These are phyloP conservation scores for Aleurites moluccanus DNA, from an alignment of 441 rosid genomes.

Conservation along the genomic window DNA sequence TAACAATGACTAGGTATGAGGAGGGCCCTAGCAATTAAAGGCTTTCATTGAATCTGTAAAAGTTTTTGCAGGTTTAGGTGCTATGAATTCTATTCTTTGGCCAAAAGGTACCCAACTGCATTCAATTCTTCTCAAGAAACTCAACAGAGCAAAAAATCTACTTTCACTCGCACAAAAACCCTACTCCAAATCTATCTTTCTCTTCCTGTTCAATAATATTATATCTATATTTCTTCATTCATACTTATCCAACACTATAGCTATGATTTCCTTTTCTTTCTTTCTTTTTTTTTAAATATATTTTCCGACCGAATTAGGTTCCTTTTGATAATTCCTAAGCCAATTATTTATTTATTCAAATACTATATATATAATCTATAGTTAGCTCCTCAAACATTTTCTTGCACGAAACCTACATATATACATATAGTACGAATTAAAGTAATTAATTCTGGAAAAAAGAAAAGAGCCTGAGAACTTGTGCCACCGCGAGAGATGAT, in stretches of 20 bases:
- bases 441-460: not conserved
- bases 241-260: conserved; percentile 4
- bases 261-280: not conserved
- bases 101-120: conserved; percentile 36
- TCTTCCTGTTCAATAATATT: not conserved
- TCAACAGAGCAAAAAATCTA: conserved; percentile 27
- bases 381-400: not conserved
- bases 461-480: conserved; percentile 26
- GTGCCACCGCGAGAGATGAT: conserved; percentile 26
- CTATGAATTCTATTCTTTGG: conserved; percentile 36
- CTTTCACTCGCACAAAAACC: conserved; percentile 25
- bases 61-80: conserved; percentile 37
- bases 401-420: conserved; percentile 9
- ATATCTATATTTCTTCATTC: not conserved
- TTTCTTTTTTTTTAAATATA: not conserved
- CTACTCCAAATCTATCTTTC: conserved; percentile 16
- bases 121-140: conserved; percentile 42
- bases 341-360: not conserved
- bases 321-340: not conserved
- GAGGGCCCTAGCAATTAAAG: conserved; percentile 41
- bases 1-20: no score
- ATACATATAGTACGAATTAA: not conserved
- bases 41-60: conserved; percentile 47
- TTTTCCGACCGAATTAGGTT: conserved; percentile 10
- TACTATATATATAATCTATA: not conserved